These are phyloP conservation scores for Malania oleifera DNA, from an alignment of 164 flowering plant genomes.

Conservation along the genomic window DNA sequence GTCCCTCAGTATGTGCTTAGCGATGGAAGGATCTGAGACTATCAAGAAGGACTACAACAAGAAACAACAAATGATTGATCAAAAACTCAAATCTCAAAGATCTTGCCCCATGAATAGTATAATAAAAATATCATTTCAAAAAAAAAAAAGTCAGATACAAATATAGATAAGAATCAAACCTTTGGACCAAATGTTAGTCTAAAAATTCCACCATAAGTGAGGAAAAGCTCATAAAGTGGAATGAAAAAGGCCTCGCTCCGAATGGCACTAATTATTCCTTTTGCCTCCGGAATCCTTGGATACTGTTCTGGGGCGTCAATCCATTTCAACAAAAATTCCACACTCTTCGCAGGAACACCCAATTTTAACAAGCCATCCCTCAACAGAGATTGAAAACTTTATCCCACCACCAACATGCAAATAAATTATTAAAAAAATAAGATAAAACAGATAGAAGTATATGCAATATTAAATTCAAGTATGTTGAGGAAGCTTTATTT, in stretches of 20 bases:
- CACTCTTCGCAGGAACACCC: conserved; percentile 48
- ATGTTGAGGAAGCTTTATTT: too few relatives aligned
- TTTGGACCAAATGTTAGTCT: conserved; percentile 90
- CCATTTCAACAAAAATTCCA: conserved; percentile 44
- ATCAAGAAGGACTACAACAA: conserved; percentile 82
- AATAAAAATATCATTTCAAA: background rate
- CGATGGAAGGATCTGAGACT: conserved; percentile 90
- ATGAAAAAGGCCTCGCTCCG: conserved; percentile 76
- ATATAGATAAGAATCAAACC: conserved; percentile 39
- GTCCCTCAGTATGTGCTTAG: conserved; percentile 84
- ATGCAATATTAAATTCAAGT: too few relatives aligned
- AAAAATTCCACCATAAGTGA: conserved; percentile 89
- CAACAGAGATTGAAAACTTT: conserved; percentile 46
- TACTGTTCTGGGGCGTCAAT: conserved; percentile 21
- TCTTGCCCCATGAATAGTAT: background rate
- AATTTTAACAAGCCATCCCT: conserved; percentile 45
- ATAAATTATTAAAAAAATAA: conserved; percentile 6
- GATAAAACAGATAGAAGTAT: too few relatives aligned
- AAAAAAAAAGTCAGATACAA: background rate
- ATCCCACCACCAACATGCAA: conserved; percentile 11
- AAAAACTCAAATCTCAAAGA: background rate
- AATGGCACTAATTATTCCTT: conserved; percentile 62
- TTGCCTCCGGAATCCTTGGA: conserved; percentile 71
- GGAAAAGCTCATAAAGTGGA: conserved; percentile 81
- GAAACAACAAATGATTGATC: conserved; percentile 12